Percentiles rank a stretch among this genome's conserved stretches.
phyloP scores from a whole-genome alignment of 805 yeast genomes.

The Candida sphagnicola region DNA sequence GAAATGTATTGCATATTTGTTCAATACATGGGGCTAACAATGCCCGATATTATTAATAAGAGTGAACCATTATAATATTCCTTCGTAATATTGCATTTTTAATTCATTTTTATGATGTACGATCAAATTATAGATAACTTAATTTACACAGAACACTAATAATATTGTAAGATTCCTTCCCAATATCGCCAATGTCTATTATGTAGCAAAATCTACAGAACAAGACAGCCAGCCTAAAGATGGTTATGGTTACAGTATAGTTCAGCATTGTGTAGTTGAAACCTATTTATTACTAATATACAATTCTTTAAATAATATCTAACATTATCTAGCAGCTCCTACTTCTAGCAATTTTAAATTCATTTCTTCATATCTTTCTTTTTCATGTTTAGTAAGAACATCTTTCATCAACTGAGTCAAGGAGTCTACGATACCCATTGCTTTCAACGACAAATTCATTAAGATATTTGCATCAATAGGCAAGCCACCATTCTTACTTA shows the following conservation, averaged over 20 bases:
- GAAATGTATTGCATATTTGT: no score
- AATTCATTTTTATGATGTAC: background rate
- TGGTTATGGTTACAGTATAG: background rate
- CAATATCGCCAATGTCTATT: no score
- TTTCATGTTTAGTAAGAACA: slow-evolving; percentile 53
- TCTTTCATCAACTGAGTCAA: slow-evolving; percentile 62
- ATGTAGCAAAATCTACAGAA: no score
- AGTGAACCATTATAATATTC: no score
- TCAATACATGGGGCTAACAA: no score
- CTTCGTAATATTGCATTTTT: background rate
- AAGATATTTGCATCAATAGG: slow-evolving; percentile 71
- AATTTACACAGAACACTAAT: background rate
- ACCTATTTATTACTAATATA: background rate
- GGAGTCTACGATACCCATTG: slow-evolving; percentile 57
- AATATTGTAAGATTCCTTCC: no score
- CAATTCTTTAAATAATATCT: background rate
- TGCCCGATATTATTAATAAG: no score
- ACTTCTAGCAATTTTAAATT: slow-evolving; percentile 32
- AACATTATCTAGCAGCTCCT: slow-evolving; percentile 26
- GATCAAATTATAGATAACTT: background rate
- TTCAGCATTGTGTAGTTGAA: background rate
- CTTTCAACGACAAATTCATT: slow-evolving; percentile 64
- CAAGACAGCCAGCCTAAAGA: no score
- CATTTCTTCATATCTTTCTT: slow-evolving; percentile 35
- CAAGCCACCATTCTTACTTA: slow-evolving; percentile 85